A percentile compares a stretch with the other conserved stretches of the same genome.
Conservation (phyloP, 2,329 filamentous ascomycete genomes). For the Tolypocladium nubicola region DNA sequence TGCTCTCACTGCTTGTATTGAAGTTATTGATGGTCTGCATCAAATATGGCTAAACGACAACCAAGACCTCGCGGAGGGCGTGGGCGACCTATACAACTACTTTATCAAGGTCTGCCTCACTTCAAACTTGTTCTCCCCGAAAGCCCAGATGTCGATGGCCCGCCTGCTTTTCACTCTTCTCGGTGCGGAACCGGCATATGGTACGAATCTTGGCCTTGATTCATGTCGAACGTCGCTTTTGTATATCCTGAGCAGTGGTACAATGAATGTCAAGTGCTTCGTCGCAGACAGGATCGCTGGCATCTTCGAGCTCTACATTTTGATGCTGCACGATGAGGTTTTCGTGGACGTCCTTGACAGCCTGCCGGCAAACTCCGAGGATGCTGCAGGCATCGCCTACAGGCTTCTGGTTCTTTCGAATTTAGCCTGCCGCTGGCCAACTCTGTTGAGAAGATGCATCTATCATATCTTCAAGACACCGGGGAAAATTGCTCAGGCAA, state of each 20-base stretch:
- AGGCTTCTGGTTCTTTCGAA: slow-evolving; percentile 66
- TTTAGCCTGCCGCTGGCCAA: slow-evolving; percentile 75
- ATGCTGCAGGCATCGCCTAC: slow-evolving; percentile 74
- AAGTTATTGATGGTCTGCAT: slow-evolving; percentile 54
- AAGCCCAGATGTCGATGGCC: slow-evolving; percentile 56
- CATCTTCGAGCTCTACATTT: slow-evolving; percentile 73
- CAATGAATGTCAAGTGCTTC: slow-evolving; percentile 64
- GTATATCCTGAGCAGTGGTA: slow-evolving; percentile 54
- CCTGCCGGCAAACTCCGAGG: slow-evolving; percentile 62
- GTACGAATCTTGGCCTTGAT: slow-evolving; percentile 44
- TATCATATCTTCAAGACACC: slow-evolving; percentile 93
- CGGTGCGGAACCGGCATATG: slow-evolving; percentile 56
- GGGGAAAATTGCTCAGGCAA: slow-evolving; percentile 55
- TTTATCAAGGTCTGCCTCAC: slow-evolving; percentile 58
- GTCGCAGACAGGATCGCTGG: slow-evolving; percentile 59
- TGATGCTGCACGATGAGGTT: slow-evolving; percentile 73
- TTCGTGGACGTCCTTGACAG: slow-evolving; percentile 74
- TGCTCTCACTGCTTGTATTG: slow-evolving; percentile 55
- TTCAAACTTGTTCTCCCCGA: slow-evolving; percentile 58
- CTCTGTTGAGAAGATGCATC: slow-evolving; percentile 73
- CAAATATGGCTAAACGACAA: slow-evolving; percentile 51
- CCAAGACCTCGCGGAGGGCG: slow-evolving; percentile 51
- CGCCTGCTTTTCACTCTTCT: slow-evolving; percentile 61
- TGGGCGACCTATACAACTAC: slow-evolving; percentile 69
- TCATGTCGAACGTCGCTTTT: slow-evolving; percentile 62